phyloP scores from a whole-genome alignment of 345 rosid genomes.

The Carallia pectinifolia region DNA sequence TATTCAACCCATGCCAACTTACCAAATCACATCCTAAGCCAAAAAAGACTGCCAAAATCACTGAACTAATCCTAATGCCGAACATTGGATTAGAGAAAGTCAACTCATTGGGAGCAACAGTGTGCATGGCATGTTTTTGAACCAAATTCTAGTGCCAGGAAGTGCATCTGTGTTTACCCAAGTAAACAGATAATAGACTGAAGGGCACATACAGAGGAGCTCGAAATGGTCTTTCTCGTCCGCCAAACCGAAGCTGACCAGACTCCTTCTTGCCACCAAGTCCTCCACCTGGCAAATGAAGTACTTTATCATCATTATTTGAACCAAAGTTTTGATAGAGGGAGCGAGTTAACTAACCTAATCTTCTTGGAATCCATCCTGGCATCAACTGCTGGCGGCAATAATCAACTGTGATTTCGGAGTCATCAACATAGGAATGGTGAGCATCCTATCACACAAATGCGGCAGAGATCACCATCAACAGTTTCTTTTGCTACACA shows the following conservation, averaged over 20 bases:
- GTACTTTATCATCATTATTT: neutral
- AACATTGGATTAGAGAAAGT: too few relatives aligned
- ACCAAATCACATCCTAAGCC: too few relatives aligned
- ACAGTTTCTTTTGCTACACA: neutral
- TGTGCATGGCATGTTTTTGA: too few relatives aligned
- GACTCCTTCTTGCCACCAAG: conserved; percentile 96
- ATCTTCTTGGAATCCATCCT: conserved; percentile 99
- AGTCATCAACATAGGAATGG: conserved; percentile 67
- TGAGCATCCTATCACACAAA: conserved; percentile 63
- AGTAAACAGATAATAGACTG: too few relatives aligned
- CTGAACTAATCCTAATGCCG: too few relatives aligned
- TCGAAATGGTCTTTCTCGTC: conserved; percentile 94
- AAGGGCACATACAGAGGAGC: conserved; percentile 73
- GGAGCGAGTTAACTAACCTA: conserved; percentile 49
- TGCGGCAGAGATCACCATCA: neutral
- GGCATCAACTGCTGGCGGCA: conserved; percentile 84
- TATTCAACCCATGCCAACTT: too few relatives aligned
- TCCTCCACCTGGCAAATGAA: conserved; percentile 64
- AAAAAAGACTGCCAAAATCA: too few relatives aligned
- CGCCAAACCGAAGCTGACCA: conserved; percentile 94
- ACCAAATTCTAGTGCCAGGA: too few relatives aligned
- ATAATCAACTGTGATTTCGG: conserved; percentile 83
- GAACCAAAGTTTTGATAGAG: neutral
- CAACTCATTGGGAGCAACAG: too few relatives aligned
- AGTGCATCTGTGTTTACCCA: too few relatives aligned